Evolutionary conservation across 2,329 filamentous ascomycete genomes (phyloP), one percentile per base, ranked within the genome.

Genomic region (Blastomyces gilchristii): DNA sequence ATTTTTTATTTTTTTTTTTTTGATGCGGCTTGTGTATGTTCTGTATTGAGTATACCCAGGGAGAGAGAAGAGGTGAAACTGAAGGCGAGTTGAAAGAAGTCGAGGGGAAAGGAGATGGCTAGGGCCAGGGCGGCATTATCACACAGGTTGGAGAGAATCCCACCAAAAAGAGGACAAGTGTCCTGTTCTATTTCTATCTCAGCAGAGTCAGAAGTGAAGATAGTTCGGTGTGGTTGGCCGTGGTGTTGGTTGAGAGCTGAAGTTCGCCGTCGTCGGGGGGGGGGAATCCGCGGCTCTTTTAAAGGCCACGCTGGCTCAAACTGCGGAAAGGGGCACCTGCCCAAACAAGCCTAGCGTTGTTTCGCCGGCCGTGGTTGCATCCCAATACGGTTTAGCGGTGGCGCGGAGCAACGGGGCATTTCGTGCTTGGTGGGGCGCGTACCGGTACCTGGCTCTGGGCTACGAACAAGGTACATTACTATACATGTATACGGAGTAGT

Each of bases 81-180:
- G 52, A 52, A 43, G n/a, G n/a, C n/a, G 58, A 45, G 31, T 34
- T 53, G 53, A 62, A 59, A 67, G 63, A 69, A 57, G 50, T 62
- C 16, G 52, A 60, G 62, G 64, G 59, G 49, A 61, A 58, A 67
- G 63, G 69, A 56, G 54, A 62, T 28, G 16, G 39, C 54, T 61
- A 63, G 70, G 68, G 71, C 69, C 72, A 76, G 71, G 70, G 66
- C 76, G 74, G 72, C 74, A 75, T 76, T 67, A 73, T 69, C n/a
- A 22, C 69, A 68, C 68, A 70, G 67, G 64, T 64, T 61, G 50
- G 66, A 61, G 39, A 28, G 60, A 60, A 28, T 53, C 58, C 22
- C 64, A 45, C n/a, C n/a, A 60, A 47, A 34, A 34, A 34, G 6
- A 34, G 31, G 31, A 34, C 31, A 34, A 34, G 31, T 34, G 31